Evolutionary conservation across 257 asterid species (phyloP), one percentile per base, ranked within the genome.

Genomic region (Euphrasia confusa): DNA sequence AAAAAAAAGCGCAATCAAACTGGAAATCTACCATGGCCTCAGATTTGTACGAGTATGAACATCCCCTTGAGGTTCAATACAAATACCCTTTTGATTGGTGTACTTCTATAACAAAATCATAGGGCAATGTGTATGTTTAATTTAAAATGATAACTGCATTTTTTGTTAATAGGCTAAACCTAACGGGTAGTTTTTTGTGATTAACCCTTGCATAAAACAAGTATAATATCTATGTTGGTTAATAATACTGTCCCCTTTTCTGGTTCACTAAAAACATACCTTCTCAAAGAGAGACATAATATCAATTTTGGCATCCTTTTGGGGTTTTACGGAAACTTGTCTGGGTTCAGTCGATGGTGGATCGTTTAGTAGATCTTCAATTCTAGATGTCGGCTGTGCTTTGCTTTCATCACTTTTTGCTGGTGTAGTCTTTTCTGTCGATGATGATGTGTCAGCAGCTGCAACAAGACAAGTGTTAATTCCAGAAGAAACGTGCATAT

Each of bases 201-300:
- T 37, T 37, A 37, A 37, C 42, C 42, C 11, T 8, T 37, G 10
- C 11, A 8, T 37, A 8, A 37, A 37, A 37, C 42, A 37, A 37
- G 42, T 9, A 37, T 37, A 7, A 8, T 37, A 37, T 37, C 3
- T 37, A 37, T 37, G 42, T 11, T 37, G 10, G 42, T 9, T 37
- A 21, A 21, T 21, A 21, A 21, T 21, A 21, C 24, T 21, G 24
- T 21, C 24, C 24, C 24, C 24, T 21, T 21, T 21, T 21, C 42
- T 37, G 10, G 42, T 9, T 37, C 42, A 37, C 42, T 59, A 54
- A 61, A 54, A 57, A 47, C 75, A 42, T 79, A 92, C 99, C 99
- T 92, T 86, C 73, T 92, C 99, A 68, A 92, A 92, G 50, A 92
- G 97, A 77, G 96, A 86, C 99, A 92, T 83, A 59, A 92, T 92